Evolutionary conservation across 257 asterid species (phyloP), one percentile per base, ranked within the genome.

Genomic region (Solanum pinnatisectum): DNA sequence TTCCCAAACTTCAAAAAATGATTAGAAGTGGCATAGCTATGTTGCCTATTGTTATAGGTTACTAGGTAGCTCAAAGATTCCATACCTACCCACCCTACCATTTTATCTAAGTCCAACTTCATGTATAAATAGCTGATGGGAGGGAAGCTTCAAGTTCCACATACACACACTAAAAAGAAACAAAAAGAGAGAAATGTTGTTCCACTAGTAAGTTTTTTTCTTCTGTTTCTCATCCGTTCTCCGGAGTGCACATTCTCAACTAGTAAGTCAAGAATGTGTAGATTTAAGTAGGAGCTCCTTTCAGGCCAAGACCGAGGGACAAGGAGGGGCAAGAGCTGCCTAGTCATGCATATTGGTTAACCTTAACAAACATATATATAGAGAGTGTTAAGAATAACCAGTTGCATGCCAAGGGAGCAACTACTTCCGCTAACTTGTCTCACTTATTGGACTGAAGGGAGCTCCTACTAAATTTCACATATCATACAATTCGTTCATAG

Each of bases 331-430:
- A 40, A 74, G 95, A 92, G 96, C 94, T 93, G 94, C 91, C 96
- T 90, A 90, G 88, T 93, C 95, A 92, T 93, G 94, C 95, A 92
- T 90, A 16, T 88, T 32, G 95, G 95, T 86, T 91, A 90, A 83
- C 78, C 93, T 91, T 86, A 86, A 70, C 32, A 4, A 49, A 36
- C 37, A 84, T 33, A 4, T 18, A n/a, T 10, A 8, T 10, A 10
- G 16, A 42, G 14, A 87, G 37, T 60, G 88, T 78, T 88, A 81
- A 90, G 91, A 70, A 23, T 90, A 89, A 90, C 94, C 94, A 84
- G 68, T 30, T 93, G 96, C 93, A 92, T 92, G 93, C 33, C 81
- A 88, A 33, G 96, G 93, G 96, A 93, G 95, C 93, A 91, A 92
- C 95, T 92, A 90, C 89, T 90, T 87, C 90, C 89, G 92, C 88